Evolutionary conservation across 1,139 yeast species (phyloP), one percentile per base, ranked within the genome.

Genomic region (Saccharomyces hybrid): DNA sequence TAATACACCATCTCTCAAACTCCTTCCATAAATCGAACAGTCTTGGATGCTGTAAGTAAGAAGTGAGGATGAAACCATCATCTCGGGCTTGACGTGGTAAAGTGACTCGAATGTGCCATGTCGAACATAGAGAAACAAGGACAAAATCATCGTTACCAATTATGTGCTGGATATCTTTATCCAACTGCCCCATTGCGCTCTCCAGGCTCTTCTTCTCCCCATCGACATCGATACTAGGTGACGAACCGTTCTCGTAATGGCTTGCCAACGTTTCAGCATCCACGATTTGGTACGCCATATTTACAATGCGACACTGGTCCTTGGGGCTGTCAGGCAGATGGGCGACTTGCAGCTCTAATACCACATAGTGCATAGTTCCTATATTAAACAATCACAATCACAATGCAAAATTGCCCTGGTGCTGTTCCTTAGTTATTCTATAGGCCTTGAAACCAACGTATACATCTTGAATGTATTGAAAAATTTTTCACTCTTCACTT

Each of bases 41-140:
- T 48, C 83, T 76, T 1, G 96, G 89, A 61, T 84, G 84, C 66
- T 84, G 88, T 57, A 91, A 73, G 65, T 85, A 88, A 2, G 80
- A 75, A 0, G 97, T 96, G 56, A 91, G 75, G 2, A 75, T 79
- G 54, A 87, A 82, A 13, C 81, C 78, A 66, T 86, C 83, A 67
- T 88, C 96, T 46, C 88, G 76, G 7, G 96, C 89, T 67, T 88
- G 96, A 51, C 95, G 77, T 5, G 88, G 84, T 28, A 91, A 70
- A 62, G 86, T 88, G 34, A 89, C 91, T 57, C 91, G 77, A 50
- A 91, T 71, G 60, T 84, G 85, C 81, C 85, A 80, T 8, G 84
- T 76, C 11, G 78, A 72, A 63, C 83, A 83, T 59, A 81, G 75
- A 0, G 90, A 78, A 48, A 89, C 85, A 63, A 90, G 80, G 2